Evolutionary conservation across 805 yeast species (phyloP).

Genomic region (Metschnikowia borealis): DNA sequence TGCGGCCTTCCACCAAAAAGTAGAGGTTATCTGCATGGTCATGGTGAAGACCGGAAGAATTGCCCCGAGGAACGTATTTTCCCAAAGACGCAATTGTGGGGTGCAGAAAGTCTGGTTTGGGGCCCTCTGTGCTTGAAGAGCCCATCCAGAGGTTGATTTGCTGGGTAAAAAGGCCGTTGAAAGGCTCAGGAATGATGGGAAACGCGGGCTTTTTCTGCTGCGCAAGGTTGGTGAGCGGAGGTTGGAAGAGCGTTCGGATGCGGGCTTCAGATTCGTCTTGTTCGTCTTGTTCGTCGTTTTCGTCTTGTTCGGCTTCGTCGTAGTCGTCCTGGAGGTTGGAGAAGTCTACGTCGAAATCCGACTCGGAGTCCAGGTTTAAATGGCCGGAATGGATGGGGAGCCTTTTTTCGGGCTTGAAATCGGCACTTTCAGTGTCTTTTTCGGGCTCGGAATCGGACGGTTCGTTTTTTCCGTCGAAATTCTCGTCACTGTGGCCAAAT

Average conservation of each 20-base stretch:
- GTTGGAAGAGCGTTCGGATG: conserved; percentile 51
- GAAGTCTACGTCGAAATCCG: conserved; percentile 8
- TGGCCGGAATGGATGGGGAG: no score
- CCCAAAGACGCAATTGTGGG: conserved; percentile 41
- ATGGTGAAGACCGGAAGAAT: conserved; percentile 74
- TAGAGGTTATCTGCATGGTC: conserved; percentile 79
- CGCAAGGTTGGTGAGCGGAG: conserved; percentile 51
- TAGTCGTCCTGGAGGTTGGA: conserved; percentile 9
- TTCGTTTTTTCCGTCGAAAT: no score
- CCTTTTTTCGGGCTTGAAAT: no score
- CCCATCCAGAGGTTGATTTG: conserved; percentile 79
- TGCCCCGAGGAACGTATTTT: conserved; percentile 52
- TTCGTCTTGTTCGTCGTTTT: no score
- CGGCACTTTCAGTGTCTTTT: no score
- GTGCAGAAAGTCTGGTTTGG: conserved; percentile 11
- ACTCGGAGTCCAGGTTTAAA: neutral
- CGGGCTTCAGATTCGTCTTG: conserved; percentile 26
- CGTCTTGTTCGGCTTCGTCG: conserved; percentile 30
- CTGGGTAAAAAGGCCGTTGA: conserved; percentile 51
- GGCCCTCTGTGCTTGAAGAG: conserved; percentile 18
- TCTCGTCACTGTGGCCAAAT: neutral
- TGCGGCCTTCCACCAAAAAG: conserved; percentile 54
- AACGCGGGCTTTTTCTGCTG: conserved; percentile 18
- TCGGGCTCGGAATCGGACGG: no score
- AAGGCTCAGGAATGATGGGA: conserved; percentile 41